These are phyloP conservation scores for Naegleria fowleri DNA, from an alignment of 208 protist genomes.

Conservation along the genomic window DNA sequence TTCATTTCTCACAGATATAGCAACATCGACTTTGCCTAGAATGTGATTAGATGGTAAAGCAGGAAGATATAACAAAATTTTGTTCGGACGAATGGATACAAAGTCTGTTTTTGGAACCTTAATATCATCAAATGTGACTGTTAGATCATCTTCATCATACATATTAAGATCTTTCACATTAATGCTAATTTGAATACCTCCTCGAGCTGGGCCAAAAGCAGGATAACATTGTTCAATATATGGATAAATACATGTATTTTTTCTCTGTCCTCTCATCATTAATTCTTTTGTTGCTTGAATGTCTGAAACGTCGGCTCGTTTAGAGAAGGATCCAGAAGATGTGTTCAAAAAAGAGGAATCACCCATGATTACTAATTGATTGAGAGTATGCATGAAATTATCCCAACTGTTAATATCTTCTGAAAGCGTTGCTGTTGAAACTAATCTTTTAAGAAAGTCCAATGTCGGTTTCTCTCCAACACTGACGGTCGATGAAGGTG, in stretches of 20 bases:
- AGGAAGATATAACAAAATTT: not conserved
- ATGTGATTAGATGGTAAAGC: not conserved
- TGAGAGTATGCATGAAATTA: not conserved
- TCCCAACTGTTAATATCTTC: not conserved
- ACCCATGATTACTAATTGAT: not conserved
- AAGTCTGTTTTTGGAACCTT: not conserved
- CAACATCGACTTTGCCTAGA: not conserved
- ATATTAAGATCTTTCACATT: slow-evolving; percentile 3
- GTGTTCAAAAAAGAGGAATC: not conserved
- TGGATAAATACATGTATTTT: not conserved
- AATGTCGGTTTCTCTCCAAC: not conserved
- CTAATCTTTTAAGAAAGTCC: not conserved
- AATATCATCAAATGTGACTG: not conserved
- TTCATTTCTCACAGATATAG: not conserved
- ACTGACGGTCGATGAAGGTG: not conserved
- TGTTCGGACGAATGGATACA: not conserved
- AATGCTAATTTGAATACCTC: not conserved
- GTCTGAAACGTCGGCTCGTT: not conserved
- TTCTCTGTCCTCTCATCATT: not conserved
- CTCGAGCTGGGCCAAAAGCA: not conserved
- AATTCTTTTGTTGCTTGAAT: not conserved
- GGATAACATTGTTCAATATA: not conserved
- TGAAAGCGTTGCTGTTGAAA: not conserved
- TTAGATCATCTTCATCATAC: not conserved
- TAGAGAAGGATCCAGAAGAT: not conserved